These are phyloP conservation scores for Darksidea phi DNA, from an alignment of 495 filamentous ascomycete species.

Conservation along the genomic window DNA sequence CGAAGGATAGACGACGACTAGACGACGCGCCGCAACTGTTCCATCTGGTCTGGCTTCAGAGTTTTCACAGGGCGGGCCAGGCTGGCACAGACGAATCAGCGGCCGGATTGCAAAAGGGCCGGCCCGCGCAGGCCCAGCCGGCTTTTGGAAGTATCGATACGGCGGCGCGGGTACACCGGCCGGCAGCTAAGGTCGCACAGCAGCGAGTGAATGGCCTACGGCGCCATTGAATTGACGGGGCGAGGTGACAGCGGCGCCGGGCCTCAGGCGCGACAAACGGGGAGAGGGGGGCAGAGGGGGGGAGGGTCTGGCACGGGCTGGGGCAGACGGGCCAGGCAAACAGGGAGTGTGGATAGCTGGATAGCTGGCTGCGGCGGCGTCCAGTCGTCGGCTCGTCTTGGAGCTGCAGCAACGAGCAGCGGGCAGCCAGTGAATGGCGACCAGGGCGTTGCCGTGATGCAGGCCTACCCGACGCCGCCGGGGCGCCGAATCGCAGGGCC, in stretches of 20 bases:
- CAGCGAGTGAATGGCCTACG: background rate
- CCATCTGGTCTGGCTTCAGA: constrained; percentile 21
- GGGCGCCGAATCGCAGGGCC: constrained; percentile 28
- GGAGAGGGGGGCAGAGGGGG: background rate
- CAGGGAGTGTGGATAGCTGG: constrained; percentile 10
- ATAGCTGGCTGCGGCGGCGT: constrained; percentile 27
- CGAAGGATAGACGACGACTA: too few relatives aligned
- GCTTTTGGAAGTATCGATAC: background rate
- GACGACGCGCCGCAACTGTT: background rate
- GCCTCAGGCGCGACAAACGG: constrained; percentile 15
- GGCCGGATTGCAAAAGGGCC: constrained; percentile 12
- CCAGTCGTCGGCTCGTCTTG: constrained; percentile 11
- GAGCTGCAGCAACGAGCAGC: constrained; percentile 5
- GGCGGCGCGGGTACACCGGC: background rate
- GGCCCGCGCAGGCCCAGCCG: constrained; percentile 16
- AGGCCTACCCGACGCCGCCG: constrained; percentile 28
- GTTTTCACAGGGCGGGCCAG: constrained; percentile 16
- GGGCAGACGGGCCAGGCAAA: constrained; percentile 18
- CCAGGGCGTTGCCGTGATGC: constrained; percentile 12
- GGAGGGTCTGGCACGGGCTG: constrained; percentile 1
- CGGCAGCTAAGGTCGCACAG: constrained; percentile 20
- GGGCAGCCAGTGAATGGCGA: constrained; percentile 16
- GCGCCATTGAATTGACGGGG: background rate
- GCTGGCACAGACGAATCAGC: constrained; percentile 24
- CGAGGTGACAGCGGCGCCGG: background rate